Evolutionary conservation across 345 rosid species (phyloP).

Genomic region (Salix arbutifolia): DNA sequence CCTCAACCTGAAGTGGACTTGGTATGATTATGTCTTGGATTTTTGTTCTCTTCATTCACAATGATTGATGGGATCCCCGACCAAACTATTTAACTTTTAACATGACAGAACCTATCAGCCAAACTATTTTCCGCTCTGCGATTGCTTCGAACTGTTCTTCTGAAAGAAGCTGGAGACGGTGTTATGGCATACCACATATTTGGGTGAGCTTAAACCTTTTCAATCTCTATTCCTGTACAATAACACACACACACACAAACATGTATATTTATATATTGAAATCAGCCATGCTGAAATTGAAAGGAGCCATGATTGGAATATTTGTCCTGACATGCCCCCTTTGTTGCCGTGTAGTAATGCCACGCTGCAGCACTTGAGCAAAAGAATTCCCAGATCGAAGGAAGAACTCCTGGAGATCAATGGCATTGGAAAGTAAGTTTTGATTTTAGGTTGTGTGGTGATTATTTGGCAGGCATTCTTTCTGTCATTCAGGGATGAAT

Average conservation of each 20-base stretch:
- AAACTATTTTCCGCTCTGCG: conserved; percentile 63
- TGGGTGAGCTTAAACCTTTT: conserved; percentile 42
- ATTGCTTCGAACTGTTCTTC: conserved; percentile 66
- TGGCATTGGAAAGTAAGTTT: conserved; percentile 94
- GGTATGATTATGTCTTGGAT: conserved; percentile 40
- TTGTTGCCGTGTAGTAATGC: conserved; percentile 49
- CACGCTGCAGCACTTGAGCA: conserved; percentile 70
- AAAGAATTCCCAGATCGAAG: conserved; percentile 72
- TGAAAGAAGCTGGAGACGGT: conserved; percentile 81
- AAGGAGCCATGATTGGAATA: background rate
- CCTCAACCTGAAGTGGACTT: conserved; percentile 46
- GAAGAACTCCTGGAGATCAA: conserved; percentile 87
- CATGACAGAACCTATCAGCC: conserved; percentile 64
- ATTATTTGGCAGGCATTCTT: background rate
- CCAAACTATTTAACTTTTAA: background rate
- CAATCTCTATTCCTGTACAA: background rate
- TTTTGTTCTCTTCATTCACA: background rate
- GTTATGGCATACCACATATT: conserved; percentile 93
- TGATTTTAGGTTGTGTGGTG: conserved; percentile 1
- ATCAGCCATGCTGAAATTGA: background rate
- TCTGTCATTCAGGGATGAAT: background rate
- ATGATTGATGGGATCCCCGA: conserved; percentile 6
- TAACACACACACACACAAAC: too few relatives aligned
- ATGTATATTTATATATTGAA: background rate
- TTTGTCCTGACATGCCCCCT: background rate